Conservation (phyloP, 1,284 basidiomycete species). For the Leccinum pachyderme region DNA sequence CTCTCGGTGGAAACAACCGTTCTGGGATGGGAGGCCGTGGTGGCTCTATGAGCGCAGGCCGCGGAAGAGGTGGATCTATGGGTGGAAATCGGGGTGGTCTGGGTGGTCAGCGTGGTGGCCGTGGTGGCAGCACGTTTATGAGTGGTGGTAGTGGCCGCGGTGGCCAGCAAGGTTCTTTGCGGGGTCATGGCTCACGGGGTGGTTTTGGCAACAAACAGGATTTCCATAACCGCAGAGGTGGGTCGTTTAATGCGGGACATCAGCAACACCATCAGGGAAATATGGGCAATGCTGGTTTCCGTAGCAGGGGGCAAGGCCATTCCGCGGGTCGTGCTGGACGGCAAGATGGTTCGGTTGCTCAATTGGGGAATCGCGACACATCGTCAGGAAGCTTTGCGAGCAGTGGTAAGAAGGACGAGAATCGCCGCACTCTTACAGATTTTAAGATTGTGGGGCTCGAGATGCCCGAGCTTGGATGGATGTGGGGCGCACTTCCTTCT, state of each 20-base stretch:
- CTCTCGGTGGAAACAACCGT: slow-evolving; percentile 43
- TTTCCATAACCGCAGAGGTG: slow-evolving; percentile 60
- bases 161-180: slow-evolving; percentile 39
- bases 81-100: slow-evolving; percentile 44
- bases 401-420: slow-evolving; percentile 74
- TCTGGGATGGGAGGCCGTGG: slow-evolving; percentile 36
- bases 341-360: slow-evolving; percentile 46
- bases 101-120: slow-evolving; percentile 34
- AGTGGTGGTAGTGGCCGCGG: slow-evolving; percentile 36
- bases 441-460: slow-evolving; percentile 92
- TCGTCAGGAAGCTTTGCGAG: slow-evolving; percentile 42
- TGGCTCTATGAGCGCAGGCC: slow-evolving; percentile 34
- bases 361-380: slow-evolving; percentile 43
- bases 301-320: slow-evolving; percentile 42
- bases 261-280: slow-evolving; percentile 43
- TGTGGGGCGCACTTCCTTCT: slow-evolving; percentile 58
- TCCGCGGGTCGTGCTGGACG: slow-evolving; percentile 49
- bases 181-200: slow-evolving; percentile 61
- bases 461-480: slow-evolving; percentile 71
- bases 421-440: slow-evolving; percentile 87
- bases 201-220: slow-evolving; percentile 61
- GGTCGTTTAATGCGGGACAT: slow-evolving; percentile 54
- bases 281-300: slow-evolving; percentile 43
- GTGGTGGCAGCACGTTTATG: slow-evolving; percentile 42
- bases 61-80: slow-evolving; percentile 50